Evolutionary conservation across 106 monocot species (phyloP), one percentile per base, ranked within the genome.

Genomic region (Iris macrosiphon): DNA sequence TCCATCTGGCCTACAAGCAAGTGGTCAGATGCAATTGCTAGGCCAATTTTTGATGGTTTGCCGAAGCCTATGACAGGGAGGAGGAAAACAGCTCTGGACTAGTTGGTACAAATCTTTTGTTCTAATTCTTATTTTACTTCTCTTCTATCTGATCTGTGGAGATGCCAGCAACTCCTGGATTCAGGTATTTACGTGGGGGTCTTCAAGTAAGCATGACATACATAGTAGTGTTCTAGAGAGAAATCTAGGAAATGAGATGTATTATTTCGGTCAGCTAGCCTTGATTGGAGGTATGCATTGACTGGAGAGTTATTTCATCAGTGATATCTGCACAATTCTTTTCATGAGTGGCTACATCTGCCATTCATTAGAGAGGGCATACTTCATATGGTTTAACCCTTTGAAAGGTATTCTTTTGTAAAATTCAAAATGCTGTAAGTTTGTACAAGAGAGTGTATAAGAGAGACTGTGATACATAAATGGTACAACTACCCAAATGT

Each of bases 51-150:
- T 60, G 71, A 78, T 70, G 81, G 78, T 16, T 61, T 77, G 59
- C 64, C 77, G 1, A 77, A 74, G 32, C 77, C 67, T 0, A 55
- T 67, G 0, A 45, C n/a, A 40, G 40, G 34, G 2, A 23, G 78
- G 54, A 80, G 69, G 62, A 90, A 86, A 67, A 52, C 82, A 17
- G 89, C 92, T 46, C 40, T 89, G 34, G 83, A 84, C 48, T 89
- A 72, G 59, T n/a, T n/a, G 19, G 49, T 22, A 4, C 4, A 35
- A 35, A 35, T 35, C 34, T 35, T 3, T 2, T 8, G 31, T 22
- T 22, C 29, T 18, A 18, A 52, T 55, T 37, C 38, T 55, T 24
- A 54, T 19, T 17, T 54, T 34, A 10, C 10, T 22, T 31, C 11
- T 4, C 37, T 22, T 38, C 11, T 5, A 7, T 37, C 38, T 32